A percentile compares a stretch with the other conserved stretches of the same genome.
phyloP scores from a whole-genome alignment of 225 moss, liverwort and hornwort species.

The Lunularia cruciata region DNA sequence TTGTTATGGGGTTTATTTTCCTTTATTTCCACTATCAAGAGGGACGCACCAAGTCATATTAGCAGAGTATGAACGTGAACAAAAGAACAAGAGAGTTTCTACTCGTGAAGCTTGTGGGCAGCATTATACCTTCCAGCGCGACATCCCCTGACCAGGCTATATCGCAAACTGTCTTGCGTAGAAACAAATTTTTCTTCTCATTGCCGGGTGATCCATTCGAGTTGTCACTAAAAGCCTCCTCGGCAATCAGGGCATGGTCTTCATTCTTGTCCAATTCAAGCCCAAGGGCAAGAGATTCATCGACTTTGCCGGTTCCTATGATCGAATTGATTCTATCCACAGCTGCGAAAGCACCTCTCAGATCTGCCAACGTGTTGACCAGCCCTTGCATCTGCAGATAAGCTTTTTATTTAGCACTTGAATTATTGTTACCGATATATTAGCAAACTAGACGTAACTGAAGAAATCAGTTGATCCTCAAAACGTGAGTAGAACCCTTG shows the following conservation, averaged over 20 bases:
- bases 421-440: too few relatives aligned
- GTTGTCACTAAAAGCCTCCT: slow-evolving; percentile 38
- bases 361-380: slow-evolving; percentile 91
- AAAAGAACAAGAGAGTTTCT: slow-evolving; percentile 7
- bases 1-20: too few relatives aligned
- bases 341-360: slow-evolving; percentile 74
- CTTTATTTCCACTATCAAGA: too few relatives aligned
- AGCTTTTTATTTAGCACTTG: neutral
- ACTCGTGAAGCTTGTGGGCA: too few relatives aligned
- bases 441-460: too few relatives aligned
- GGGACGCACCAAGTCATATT: too few relatives aligned
- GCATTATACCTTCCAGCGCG: slow-evolving; percentile 65
- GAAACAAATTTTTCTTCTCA: slow-evolving; percentile 28
- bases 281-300: slow-evolving; percentile 90
- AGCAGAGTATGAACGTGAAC: neutral
- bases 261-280: slow-evolving; percentile 74
- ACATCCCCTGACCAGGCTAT: slow-evolving; percentile 97
- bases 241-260: slow-evolving; percentile 49
- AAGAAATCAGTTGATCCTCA: too few relatives aligned
- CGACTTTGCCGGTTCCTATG: slow-evolving; percentile 74
- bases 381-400: slow-evolving; percentile 84
- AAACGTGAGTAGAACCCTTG: too few relatives aligned
- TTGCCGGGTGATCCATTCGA: slow-evolving; percentile 42
- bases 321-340: slow-evolving; percentile 75
- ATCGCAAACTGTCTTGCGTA: slow-evolving; percentile 60